Percentiles rank a stretch among this genome's conserved stretches.
These are phyloP conservation scores for Hyaloperonospora arabidopsidis DNA, from an alignment of 352 stramenopile species.

Conservation along the genomic window DNA sequence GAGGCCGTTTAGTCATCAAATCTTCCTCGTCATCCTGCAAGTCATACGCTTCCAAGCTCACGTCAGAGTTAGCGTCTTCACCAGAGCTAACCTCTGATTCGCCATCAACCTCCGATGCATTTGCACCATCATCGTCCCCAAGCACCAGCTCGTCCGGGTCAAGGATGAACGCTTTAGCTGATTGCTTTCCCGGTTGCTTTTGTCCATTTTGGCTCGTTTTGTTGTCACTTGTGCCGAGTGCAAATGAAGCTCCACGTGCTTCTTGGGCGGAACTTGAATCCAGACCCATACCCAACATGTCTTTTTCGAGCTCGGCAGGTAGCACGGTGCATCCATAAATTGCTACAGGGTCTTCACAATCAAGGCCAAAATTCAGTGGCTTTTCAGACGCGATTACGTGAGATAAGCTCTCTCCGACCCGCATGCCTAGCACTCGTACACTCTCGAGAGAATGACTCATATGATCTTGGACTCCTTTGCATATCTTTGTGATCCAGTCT, in stretches of 20 bases:
- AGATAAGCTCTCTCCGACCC: conserved; percentile 60
- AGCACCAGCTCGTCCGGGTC: conserved; percentile 54
- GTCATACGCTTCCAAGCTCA: conserved; percentile 61
- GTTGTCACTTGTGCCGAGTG: neutral
- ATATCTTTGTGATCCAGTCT: conserved; percentile 61
- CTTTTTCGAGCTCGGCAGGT: conserved; percentile 20
- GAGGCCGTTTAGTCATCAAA: conserved; percentile 39
- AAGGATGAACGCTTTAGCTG: conserved; percentile 26
- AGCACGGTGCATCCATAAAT: conserved; percentile 27
- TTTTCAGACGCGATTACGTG: conserved; percentile 52
- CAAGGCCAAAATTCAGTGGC: conserved; percentile 53
- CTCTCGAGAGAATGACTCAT: conserved; percentile 56
- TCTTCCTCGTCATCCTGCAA: conserved; percentile 65
- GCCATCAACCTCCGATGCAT: conserved; percentile 13
- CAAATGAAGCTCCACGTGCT: conserved; percentile 1
- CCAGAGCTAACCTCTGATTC: conserved; percentile 23
- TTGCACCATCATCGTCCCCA: conserved; percentile 36
- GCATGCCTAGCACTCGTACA: conserved; percentile 57
- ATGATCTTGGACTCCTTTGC: conserved; percentile 65
- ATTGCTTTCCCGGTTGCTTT: conserved; percentile 12
- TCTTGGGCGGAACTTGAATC: conserved; percentile 1
- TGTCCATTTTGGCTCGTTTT: conserved; percentile 6
- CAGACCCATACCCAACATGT: conserved; percentile 12
- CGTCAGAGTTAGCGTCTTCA: conserved; percentile 51
- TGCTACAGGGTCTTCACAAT: conserved; percentile 31